A percentile compares a stretch with the other conserved stretches of the same genome.
Evolutionary conservation across 2,329 filamentous ascomycete genomes (phyloP).

Genomic region (Alternaria panax): DNA sequence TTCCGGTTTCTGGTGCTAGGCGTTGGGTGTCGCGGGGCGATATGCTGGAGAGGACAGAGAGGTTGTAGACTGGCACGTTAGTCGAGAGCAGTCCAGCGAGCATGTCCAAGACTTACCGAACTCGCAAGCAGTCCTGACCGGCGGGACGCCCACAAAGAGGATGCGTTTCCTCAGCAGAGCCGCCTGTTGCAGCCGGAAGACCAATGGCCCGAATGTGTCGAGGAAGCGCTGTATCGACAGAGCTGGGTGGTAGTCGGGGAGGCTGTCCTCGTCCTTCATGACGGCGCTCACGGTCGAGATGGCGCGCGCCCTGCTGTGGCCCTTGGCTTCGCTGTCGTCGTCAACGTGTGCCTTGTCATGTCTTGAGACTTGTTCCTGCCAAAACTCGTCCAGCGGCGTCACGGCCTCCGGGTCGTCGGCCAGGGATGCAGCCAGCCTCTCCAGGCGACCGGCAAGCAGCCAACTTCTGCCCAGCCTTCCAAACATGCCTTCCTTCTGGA

Average conservation of each 20-base stretch:
- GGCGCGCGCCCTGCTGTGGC: constrained; percentile 43
- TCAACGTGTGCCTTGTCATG: not conserved
- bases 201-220: constrained; percentile 84
- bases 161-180: constrained; percentile 88
- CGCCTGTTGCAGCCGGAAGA: constrained; percentile 90
- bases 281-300: constrained; percentile 64
- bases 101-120: constrained; percentile 69
- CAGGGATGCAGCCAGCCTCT: constrained; percentile 71
- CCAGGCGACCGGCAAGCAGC: constrained; percentile 81
- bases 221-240: constrained; percentile 80
- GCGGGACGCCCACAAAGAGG: constrained; percentile 83
- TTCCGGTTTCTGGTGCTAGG: constrained; percentile 68
- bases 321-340: constrained; percentile 19
- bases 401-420: constrained; percentile 71
- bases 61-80: constrained; percentile 75
- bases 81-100: not conserved
- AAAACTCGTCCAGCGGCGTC: constrained; percentile 77
- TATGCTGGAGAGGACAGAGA: constrained; percentile 91
- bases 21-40: constrained; percentile 75
- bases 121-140: constrained; percentile 85
- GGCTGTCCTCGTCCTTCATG: constrained; percentile 67
- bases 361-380: constrained; percentile 64
- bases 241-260: constrained; percentile 84
- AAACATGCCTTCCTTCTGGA: constrained; percentile 73
- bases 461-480: constrained; percentile 87